Conservation (phyloP, 2,329 filamentous ascomycete genomes). For the Alternaria sp. region DNA sequence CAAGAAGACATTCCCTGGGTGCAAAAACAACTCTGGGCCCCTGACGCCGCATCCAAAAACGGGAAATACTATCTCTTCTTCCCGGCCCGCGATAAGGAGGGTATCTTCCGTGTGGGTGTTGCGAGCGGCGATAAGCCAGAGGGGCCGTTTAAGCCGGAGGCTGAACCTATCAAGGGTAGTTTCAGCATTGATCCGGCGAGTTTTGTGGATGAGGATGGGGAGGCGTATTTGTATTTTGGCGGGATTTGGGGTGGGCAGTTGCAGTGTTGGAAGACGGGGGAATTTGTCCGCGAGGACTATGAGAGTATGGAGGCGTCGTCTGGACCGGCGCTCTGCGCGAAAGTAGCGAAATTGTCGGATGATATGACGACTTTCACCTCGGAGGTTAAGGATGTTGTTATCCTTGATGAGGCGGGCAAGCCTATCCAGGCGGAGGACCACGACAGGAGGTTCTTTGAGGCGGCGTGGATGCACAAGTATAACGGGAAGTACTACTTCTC, state of each 20-base stretch:
- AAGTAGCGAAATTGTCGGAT: constrained; percentile 67
- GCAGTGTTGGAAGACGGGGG: constrained; percentile 71
- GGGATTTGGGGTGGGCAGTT: constrained; percentile 83
- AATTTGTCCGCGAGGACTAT: constrained; percentile 59
- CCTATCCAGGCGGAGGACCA: constrained; percentile 72
- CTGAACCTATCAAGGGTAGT: constrained; percentile 68
- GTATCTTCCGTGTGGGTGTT: constrained; percentile 77
- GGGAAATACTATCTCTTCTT: constrained; percentile 80
- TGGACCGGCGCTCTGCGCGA: constrained; percentile 65
- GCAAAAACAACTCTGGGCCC: constrained; percentile 80
- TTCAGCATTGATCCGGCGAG: constrained; percentile 79
- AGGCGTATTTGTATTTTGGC: constrained; percentile 76
- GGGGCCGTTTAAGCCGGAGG: constrained; percentile 72
- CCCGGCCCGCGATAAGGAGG: constrained; percentile 73
- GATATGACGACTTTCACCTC: constrained; percentile 70
- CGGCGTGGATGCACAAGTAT: constrained; percentile 79
- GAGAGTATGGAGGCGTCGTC: constrained; percentile 35
- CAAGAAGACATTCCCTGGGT: constrained; percentile 75
- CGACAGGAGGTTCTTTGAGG: constrained; percentile 78
- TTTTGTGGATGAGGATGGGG: constrained; percentile 73
- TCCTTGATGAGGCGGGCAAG: constrained; percentile 66
- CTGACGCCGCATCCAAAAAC: constrained; percentile 72
- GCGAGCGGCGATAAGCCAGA: constrained; percentile 68
- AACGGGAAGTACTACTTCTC: constrained; percentile 74
- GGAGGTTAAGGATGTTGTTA: constrained; percentile 65